phyloP scores from a whole-genome alignment of 2,329 filamentous ascomycete species.

The Penicillium sp. region DNA sequence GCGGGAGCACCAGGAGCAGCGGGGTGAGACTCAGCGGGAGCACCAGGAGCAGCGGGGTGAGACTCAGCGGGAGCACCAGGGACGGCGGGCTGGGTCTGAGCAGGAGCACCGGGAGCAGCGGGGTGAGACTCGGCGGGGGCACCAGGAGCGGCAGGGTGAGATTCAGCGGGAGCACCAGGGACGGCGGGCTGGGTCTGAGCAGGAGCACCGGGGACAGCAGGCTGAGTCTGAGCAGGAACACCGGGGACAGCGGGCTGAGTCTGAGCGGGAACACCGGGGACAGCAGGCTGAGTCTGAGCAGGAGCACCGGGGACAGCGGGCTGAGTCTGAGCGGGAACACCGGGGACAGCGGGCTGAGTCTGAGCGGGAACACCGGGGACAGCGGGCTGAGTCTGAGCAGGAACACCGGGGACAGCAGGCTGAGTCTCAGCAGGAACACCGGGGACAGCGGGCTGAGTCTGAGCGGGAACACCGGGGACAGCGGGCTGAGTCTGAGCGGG shows the following conservation, averaged over 20 bases:
- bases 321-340: background rate
- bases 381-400: background rate
- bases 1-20: too few species aligned
- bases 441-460: background rate
- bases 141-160: slow-evolving; percentile 4
- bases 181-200: background rate
- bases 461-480: background rate
- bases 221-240: background rate
- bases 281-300: background rate
- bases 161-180: background rate
- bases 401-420: background rate
- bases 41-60: background rate
- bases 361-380: slow-evolving; percentile 3
- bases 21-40: background rate
- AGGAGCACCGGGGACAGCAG: slow-evolving; percentile 1
- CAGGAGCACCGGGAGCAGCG: background rate
- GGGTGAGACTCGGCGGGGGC: background rate
- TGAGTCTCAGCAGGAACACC: background rate
- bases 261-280: background rate
- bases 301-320: background rate
- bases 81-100: background rate
- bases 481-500: slow-evolving; percentile 5
- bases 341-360: slow-evolving; percentile 1
- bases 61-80: background rate
- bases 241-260: background rate